phyloP scores from a whole-genome alignment of 1,284 basidiomycete species.

The Microbotryum silenes-acaulis region DNA sequence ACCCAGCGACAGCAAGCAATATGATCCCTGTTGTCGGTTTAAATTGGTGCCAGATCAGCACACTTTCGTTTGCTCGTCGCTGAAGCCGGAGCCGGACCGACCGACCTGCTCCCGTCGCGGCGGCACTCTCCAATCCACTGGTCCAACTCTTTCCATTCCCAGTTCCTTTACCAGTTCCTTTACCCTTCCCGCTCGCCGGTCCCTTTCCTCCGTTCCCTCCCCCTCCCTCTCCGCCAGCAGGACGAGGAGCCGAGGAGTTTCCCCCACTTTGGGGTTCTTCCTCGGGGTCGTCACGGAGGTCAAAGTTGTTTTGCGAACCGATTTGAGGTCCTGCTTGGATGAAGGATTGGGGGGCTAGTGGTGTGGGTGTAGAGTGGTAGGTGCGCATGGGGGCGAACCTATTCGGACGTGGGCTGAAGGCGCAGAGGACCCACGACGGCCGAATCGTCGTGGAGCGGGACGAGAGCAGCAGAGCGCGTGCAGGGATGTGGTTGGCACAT shows the following conservation, averaged over 20 bases:
- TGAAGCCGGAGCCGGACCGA: not conserved
- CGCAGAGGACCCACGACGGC: too few species aligned
- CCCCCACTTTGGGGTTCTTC: not conserved
- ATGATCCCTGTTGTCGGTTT: not conserved
- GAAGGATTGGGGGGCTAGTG: not conserved
- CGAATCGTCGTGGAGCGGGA: not conserved
- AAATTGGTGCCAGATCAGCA: too few species aligned
- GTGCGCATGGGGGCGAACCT: not conserved
- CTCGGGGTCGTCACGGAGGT: not conserved
- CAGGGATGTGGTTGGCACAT: too few species aligned
- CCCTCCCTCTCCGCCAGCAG: too few species aligned
- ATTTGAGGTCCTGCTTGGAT: slow-evolving; percentile 20
- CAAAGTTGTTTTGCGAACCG: slow-evolving; percentile 5
- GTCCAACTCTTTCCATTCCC: not conserved
- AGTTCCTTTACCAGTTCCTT: not conserved
- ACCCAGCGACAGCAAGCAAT: slow-evolving; percentile 10
- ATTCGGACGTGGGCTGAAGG: too few species aligned
- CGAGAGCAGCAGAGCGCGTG: not conserved
- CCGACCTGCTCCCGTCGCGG: slow-evolving; percentile 21
- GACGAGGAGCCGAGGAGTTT: slow-evolving; percentile 2
- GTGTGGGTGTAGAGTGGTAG: not conserved
- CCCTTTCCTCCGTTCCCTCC: too few species aligned
- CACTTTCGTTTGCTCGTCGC: too few species aligned
- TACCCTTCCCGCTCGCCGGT: too few species aligned
- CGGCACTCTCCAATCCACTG: slow-evolving; percentile 11